Evolutionary conservation across 2,329 filamentous ascomycete species (phyloP), one percentile per base, ranked within the genome.

Genomic region (Neoarthrinium moseri): DNA sequence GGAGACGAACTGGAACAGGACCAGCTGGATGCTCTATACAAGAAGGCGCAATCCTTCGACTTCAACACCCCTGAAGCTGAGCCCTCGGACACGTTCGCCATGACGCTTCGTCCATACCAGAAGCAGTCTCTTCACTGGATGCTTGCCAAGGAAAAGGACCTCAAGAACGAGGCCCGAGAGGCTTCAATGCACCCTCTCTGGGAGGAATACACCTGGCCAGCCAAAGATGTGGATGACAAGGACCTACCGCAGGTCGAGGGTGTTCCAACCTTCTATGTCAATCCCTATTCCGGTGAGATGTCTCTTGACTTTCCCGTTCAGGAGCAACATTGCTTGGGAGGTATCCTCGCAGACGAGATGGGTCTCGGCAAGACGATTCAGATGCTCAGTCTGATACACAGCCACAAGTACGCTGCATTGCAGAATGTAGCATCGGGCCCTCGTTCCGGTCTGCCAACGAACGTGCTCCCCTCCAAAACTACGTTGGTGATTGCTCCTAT

Each of bases 341-440:
- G 94, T 5, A 89, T 99, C 47, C 72, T 99, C 33, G 94, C 94
- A 7, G 94, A 99, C 59, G 88, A 97, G 67, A 99, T 99, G 94
- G 94, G 94, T 37, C 74, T 99, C 2, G 94, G 94, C 26, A 99
- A 99, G 71, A 99, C 94, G 0, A 97, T 99, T 43, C 92, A 99
- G 62, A 97, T 99, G 91, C 81, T 99, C 51, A 94, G 90, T 67
- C 72, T 99, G 40, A 80, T 99, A 5, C 94, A 99, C 63, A 82
- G 89, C 0, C 89, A 97, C 62, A 83, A 80, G 51, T 59, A 64
- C 20, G 62, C 68, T 17, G 67, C 69, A n/a, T 73, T 87, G 18
- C 83, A 82, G 51, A 71, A 76, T 35, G 72, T 94, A 5, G 77
- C 83, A 6, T 77, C 83, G 43, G 65, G 89, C 11, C 78, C 80